Percentiles rank a stretch among this genome's conserved stretches.
These are phyloP conservation scores for Solanum virginianum DNA, from an alignment of 257 asterid genomes.

Conservation along the genomic window DNA sequence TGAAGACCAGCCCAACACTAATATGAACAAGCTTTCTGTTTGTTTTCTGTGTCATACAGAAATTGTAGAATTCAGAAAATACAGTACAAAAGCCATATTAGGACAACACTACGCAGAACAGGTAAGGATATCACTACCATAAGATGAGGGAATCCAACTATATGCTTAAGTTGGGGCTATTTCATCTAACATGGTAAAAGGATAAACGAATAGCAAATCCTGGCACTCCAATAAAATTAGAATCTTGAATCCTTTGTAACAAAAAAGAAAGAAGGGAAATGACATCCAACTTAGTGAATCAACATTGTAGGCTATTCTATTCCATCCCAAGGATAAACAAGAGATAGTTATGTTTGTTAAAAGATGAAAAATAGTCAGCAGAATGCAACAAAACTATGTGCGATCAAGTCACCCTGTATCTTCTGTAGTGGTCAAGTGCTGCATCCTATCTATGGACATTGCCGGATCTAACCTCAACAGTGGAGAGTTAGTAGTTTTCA, in stretches of 20 bases:
- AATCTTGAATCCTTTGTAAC: not conserved
- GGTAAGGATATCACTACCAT: not conserved
- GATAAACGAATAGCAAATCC: not conserved
- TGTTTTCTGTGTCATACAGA: constrained; percentile 20
- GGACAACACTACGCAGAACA: not conserved
- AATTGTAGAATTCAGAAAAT: not conserved
- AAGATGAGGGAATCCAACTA: not conserved
- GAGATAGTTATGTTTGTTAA: not conserved
- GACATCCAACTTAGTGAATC: not conserved
- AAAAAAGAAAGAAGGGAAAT: not conserved
- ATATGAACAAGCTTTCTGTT: constrained; percentile 66
- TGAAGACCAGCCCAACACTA: constrained; percentile 72
- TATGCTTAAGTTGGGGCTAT: not conserved
- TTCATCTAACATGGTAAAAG: not conserved
- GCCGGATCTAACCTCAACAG: not conserved
- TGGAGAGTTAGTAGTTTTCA: not conserved
- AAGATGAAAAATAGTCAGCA: not conserved
- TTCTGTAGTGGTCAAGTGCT: not conserved
- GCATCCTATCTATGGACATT: not conserved
- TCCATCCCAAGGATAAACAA: not conserved
- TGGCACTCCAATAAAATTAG: not conserved
- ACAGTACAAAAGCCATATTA: not conserved
- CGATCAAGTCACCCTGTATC: not conserved
- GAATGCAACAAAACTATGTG: not conserved
- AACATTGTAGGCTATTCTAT: not conserved